Base-by-base conservation (phyloP, 768 basidiomycete genomes). In the Exidia glandulosa region DNA sequence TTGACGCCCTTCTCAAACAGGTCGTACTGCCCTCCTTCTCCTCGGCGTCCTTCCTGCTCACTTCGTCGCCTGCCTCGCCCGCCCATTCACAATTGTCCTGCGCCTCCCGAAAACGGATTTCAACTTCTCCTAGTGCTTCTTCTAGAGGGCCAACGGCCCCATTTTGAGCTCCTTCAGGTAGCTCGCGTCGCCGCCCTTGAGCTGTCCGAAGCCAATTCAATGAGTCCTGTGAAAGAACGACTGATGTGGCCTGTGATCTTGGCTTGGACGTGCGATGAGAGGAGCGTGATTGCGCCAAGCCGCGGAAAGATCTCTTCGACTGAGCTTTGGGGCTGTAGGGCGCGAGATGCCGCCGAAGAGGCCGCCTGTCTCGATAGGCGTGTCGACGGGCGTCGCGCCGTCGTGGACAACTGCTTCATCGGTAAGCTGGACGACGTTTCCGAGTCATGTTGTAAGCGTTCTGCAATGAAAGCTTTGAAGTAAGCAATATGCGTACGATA, bases 111-210 rank as follows among this genome's bases (percentile, higher is more conserved):
- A 96, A 54, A 96, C 74, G 50, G 95, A 95, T 67, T 67, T 64
- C 72, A 74, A 77, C 59, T 73, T 69, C 19, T 63, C 66, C 48
- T 76, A 71, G 68, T 75, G 79, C 75, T 75, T 96, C 77, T 94
- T 91, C 79, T 98, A 94, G 59, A 98, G 80, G 72, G 94, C 91
- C 52, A 96, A 78, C 68, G 93, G 91, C 72, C 97, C 95, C 69
- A 86, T 82, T 74, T 97, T 96, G 79, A 94, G 91, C 79, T 93
- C 82, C 67, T 88, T 88, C 64, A 86, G 84, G 73, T 96, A 93
- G 76, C 92, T 86, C 66, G 84, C 84, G 73, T 97, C 95, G 48
- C 98, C 80, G 57, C 94, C 95, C 72, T 96, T 95, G 69, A 99
- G 79, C 16, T 85, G 95, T 74, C 94, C 90, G 66, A 99, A 75